phyloP scores from a whole-genome alignment of 768 basidiomycete species.

The Lentinula lateritia region DNA sequence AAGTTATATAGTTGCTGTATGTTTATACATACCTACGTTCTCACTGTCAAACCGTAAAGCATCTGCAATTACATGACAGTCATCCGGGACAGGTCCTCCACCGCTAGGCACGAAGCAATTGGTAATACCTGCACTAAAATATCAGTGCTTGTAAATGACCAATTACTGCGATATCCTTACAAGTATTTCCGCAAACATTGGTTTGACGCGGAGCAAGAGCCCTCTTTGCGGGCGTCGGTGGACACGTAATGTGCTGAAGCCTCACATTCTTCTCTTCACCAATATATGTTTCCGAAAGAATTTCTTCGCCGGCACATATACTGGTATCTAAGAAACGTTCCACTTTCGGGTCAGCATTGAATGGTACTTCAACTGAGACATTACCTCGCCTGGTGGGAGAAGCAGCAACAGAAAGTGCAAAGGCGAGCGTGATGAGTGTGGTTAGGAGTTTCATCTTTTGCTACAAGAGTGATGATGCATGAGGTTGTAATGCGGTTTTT shows the following conservation, averaged over 20 bases:
- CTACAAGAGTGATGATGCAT: neutral
- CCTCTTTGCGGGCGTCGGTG: slow-evolving; percentile 8
- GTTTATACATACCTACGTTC: slow-evolving; percentile 30
- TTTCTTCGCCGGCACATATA: neutral
- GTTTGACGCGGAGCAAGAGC: slow-evolving; percentile 4
- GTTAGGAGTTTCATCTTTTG: neutral
- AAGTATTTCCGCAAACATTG: slow-evolving; percentile 1
- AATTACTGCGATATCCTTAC: too few species aligned
- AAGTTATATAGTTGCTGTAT: neutral
- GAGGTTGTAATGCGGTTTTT: neutral
- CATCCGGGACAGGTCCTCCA: slow-evolving; percentile 42
- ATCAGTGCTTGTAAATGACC: neutral
- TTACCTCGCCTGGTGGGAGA: neutral
- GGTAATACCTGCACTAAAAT: slow-evolving; percentile 22
- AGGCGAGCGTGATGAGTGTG: neutral
- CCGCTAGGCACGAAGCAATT: slow-evolving; percentile 42
- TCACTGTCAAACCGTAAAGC: slow-evolving; percentile 41
- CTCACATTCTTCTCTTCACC: slow-evolving; percentile 39
- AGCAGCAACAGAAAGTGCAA: neutral
- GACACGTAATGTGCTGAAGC: slow-evolving; percentile 29
- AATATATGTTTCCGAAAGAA: slow-evolving; percentile 25
- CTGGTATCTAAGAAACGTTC: neutral
- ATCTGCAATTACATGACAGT: slow-evolving; percentile 44
- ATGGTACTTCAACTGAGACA: neutral
- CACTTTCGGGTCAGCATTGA: neutral